A percentile compares a stretch with the other conserved stretches of the same genome.
Conservation (phyloP, 2,329 filamentous ascomycete genomes). For the Xylariaceae sp. region DNA sequence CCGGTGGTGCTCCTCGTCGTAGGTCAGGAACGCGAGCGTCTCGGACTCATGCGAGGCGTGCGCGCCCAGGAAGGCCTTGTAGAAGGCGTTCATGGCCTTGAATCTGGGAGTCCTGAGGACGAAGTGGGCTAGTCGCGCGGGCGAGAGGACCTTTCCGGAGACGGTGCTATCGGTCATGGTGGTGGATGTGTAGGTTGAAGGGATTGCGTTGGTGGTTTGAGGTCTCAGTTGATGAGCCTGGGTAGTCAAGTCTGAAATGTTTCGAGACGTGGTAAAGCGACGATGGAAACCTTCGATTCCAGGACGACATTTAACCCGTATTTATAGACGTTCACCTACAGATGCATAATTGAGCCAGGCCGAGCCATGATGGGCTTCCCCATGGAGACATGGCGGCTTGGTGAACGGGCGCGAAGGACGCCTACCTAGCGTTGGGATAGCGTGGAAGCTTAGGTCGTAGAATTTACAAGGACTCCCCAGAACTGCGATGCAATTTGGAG, state of each 20-base stretch:
- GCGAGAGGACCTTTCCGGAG: slow-evolving; percentile 28
- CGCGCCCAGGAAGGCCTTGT: slow-evolving; percentile 42
- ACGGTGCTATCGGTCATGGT: slow-evolving; percentile 22
- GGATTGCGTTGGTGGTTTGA: background rate
- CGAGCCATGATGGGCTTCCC: background rate
- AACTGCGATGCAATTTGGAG: too few species aligned
- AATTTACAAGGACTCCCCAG: too few species aligned
- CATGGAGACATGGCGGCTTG: background rate
- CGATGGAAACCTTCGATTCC: background rate
- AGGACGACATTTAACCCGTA: background rate
- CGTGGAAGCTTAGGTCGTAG: too few species aligned
- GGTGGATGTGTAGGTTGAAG: background rate
- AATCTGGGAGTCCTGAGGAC: slow-evolving; percentile 33
- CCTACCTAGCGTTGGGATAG: too few species aligned
- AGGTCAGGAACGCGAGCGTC: slow-evolving; percentile 43
- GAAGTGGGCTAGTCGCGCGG: slow-evolving; percentile 29
- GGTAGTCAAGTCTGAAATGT: background rate
- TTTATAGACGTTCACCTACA: background rate
- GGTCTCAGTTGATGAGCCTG: slow-evolving; percentile 1
- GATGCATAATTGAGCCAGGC: background rate
- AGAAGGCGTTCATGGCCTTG: slow-evolving; percentile 40
- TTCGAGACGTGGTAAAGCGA: background rate
- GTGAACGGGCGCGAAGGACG: background rate
- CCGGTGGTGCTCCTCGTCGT: slow-evolving; percentile 53
- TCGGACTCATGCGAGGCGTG: slow-evolving; percentile 31